Evolutionary conservation across 768 basidiomycete genomes (phyloP), one percentile per base, ranked within the genome.

Genomic region (Mycena belliarum): DNA sequence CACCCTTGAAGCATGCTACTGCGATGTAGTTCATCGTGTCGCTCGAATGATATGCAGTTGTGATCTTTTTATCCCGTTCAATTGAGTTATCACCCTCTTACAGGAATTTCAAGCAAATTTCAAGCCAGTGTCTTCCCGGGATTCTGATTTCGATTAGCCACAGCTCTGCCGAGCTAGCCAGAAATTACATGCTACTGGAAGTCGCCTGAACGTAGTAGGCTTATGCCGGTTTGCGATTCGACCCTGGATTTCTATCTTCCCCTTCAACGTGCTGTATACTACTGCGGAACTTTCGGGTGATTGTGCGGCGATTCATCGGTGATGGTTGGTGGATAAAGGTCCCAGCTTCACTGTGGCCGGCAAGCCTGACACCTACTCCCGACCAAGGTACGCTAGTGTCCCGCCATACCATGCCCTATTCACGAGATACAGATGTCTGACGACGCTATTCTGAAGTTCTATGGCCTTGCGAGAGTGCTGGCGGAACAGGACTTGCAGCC

Each of bases 281-380:
- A n/a, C 6, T 16, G 40, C 57, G 57, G 52, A 29, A 43, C 44
- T 49, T 35, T 44, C 18, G 26, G 53, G 47, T 4, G 38, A 24
- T 45, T 45, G 26, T 51, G 49, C 49, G 59, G 53, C 35, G 29
- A 23, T 45, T 45, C 25, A 47, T 44, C 49, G 59, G 53, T 28
- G 29, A 23, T 28, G 18, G 20, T 37, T 23, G 49, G 33, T 28
- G 42, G 28, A 33, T 46, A 45, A 53, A 53, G 16, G 38, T 2
- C 11, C 26, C n/a, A n/a, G n/a, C n/a, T n/a, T 37, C 33, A 23
- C n/a, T 4, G 12, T 35, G 33, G 11, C 11, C 6, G 29, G 14
- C 29, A 15, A 35, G 33, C n/a, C 38, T n/a, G n/a, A n/a, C 38
- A 2, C 38, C n/a, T n/a, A 41, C 14, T 41, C 2, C 20, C 11